Conservation (phyloP, 306 rosid genomes). For the Inga leiocalycina region DNA sequence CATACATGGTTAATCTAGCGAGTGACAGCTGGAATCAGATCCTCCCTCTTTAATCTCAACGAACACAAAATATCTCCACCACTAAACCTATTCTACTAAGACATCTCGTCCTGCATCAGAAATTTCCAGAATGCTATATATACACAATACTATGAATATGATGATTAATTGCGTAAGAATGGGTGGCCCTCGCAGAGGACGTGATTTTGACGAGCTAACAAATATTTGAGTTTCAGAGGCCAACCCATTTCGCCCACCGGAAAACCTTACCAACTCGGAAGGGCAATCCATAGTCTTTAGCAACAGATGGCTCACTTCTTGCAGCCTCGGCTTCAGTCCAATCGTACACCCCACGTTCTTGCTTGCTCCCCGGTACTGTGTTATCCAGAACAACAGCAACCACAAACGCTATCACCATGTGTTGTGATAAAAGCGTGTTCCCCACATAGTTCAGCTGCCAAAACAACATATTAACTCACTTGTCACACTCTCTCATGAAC, state of each 20-base stretch:
- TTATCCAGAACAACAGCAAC: conserved; percentile 88
- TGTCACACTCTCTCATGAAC: background rate
- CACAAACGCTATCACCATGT: conserved; percentile 91
- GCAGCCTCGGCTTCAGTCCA: conserved; percentile 90
- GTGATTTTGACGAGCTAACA: conserved; percentile 27
- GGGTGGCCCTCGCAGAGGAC: background rate
- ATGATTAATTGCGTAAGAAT: background rate
- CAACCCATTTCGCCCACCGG: conserved; percentile 98
- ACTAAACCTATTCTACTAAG: conserved; percentile 30
- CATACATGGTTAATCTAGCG: conserved; percentile 51
- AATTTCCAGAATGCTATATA: background rate
- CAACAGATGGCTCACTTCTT: conserved; percentile 77
- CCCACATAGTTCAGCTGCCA: conserved; percentile 81
- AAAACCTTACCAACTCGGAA: conserved; percentile 82
- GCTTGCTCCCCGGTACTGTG: conserved; percentile 89
- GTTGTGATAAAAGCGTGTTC: conserved; percentile 80
- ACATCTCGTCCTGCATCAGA: background rate
- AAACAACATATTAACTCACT: conserved; percentile 5
- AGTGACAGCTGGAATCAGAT: conserved; percentile 48
- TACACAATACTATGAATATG: background rate
- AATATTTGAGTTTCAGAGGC: conserved; percentile 44
- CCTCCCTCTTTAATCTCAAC: conserved; percentile 50
- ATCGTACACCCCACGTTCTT: conserved; percentile 93
- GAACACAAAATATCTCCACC: conserved; percentile 47
- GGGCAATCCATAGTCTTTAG: conserved; percentile 84